Evolutionary conservation across 2,329 filamentous ascomycete species (phyloP).

Genomic region (Zasmidium cellare): DNA sequence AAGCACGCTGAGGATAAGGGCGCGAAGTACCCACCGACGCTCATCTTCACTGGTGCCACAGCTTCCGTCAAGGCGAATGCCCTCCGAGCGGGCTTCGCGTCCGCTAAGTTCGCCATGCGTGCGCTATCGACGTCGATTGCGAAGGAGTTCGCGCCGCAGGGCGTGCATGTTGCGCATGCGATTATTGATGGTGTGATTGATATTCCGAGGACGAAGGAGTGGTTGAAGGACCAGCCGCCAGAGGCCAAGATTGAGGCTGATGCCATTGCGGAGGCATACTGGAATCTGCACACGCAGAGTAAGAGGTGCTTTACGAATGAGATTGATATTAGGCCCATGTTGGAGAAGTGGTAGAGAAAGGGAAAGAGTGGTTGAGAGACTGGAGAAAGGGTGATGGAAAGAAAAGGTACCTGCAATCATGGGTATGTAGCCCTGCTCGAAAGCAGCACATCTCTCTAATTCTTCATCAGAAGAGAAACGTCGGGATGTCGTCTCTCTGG

Average conservation of each 20-base stretch:
- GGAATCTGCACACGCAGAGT: conserved; percentile 79
- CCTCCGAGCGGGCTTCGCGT: conserved; percentile 69
- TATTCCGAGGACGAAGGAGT: conserved; percentile 68
- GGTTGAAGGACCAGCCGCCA: conserved; percentile 53
- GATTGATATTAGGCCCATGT: conserved; percentile 74
- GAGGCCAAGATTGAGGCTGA: conserved; percentile 73
- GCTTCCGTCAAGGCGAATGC: conserved; percentile 74
- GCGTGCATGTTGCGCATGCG: conserved; percentile 79
- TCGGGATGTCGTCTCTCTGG: conserved; percentile 41
- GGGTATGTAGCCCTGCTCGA: background rate
- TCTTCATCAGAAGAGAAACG: conserved; percentile 42
- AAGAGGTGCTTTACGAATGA: conserved; percentile 79
- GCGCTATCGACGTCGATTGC: conserved; percentile 74
- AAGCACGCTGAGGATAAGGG: conserved; percentile 52
- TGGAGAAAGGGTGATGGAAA: background rate
- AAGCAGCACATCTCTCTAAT: background rate
- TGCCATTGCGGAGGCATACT: conserved; percentile 87
- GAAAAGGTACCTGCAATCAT: background rate
- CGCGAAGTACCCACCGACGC: conserved; percentile 66
- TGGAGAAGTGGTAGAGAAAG: conserved; percentile 72
- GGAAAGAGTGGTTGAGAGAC: background rate
- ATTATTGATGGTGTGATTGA: conserved; percentile 80
- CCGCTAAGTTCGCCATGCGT: conserved; percentile 76
- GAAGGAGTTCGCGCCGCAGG: conserved; percentile 79
- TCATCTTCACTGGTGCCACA: conserved; percentile 86